These are phyloP conservation scores for Leishmania turanica DNA, from an alignment of 208 protist genomes.

Conservation along the genomic window DNA sequence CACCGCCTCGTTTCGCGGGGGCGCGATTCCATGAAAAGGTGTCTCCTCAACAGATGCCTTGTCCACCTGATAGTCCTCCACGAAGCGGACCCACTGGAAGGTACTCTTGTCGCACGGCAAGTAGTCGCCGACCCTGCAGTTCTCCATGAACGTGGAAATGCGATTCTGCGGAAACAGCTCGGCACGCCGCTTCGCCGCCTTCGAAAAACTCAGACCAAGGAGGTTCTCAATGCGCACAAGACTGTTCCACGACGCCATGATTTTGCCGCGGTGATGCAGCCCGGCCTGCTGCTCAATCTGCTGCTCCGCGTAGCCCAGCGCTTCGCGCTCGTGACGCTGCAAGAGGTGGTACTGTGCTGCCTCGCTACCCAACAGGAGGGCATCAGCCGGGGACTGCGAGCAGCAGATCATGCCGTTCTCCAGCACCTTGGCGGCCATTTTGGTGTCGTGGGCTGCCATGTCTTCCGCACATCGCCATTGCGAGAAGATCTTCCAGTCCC, in stretches of 20 bases:
- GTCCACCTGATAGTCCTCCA: slow-evolving; percentile 52
- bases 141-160: slow-evolving; percentile 53
- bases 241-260: slow-evolving; percentile 66
- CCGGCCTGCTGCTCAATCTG: slow-evolving; percentile 68
- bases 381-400: slow-evolving; percentile 51
- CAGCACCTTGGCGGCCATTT: slow-evolving; percentile 77
- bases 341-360: slow-evolving; percentile 71
- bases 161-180: slow-evolving; percentile 51
- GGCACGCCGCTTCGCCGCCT: slow-evolving; percentile 46
- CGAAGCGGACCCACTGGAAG: slow-evolving; percentile 56
- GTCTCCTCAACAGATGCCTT: slow-evolving; percentile 58
- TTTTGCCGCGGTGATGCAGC: slow-evolving; percentile 42
- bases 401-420: slow-evolving; percentile 77
- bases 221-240: slow-evolving; percentile 59
- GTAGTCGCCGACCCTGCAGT: slow-evolving; percentile 75
- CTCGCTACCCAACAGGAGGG: slow-evolving; percentile 58
- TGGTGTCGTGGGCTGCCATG: slow-evolving; percentile 45
- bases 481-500: slow-evolving; percentile 83
- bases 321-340: slow-evolving; percentile 66
- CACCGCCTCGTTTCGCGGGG: slow-evolving; percentile 27
- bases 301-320: slow-evolving; percentile 72
- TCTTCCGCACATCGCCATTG: slow-evolving; percentile 74
- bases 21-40: slow-evolving; percentile 45
- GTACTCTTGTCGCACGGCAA: slow-evolving; percentile 56
- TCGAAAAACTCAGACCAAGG: slow-evolving; percentile 65